These are phyloP conservation scores for Cystobasidium pallidum DNA, from an alignment of 1,284 basidiomycete genomes.

Conservation along the genomic window DNA sequence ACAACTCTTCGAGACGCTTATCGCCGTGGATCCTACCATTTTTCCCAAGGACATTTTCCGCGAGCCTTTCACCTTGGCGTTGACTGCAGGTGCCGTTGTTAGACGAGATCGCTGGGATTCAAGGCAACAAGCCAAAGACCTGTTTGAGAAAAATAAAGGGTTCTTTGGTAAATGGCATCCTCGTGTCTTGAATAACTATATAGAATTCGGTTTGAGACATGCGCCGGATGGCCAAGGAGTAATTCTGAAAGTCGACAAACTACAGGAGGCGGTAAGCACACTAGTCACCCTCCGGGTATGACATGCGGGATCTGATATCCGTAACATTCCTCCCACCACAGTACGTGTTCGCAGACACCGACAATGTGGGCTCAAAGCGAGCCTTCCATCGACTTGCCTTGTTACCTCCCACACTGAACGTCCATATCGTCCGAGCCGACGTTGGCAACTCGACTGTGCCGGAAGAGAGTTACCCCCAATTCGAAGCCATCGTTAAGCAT, in stretches of 20 bases:
- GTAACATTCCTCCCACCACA: conserved; percentile 10
- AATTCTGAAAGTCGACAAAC: conserved; percentile 36
- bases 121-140: conserved; percentile 66
- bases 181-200: conserved; percentile 67
- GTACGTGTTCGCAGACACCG: conserved; percentile 51
- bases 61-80: conserved; percentile 59
- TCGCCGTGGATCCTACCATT: conserved; percentile 80
- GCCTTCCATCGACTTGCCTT: conserved; percentile 47
- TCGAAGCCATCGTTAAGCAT: conserved; percentile 43
- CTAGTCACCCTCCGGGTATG: not conserved
- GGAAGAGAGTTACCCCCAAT: conserved; percentile 36
- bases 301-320: no score
- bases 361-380: conserved; percentile 45
- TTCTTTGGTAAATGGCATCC: conserved; percentile 79
- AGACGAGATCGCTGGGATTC: conserved; percentile 48
- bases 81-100: conserved; percentile 47
- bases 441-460: conserved; percentile 46
- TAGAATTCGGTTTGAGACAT: conserved; percentile 65
- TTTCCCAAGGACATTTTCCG: conserved; percentile 52
- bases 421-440: conserved; percentile 51
- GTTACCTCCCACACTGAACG: conserved; percentile 45
- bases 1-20: conserved; percentile 69
- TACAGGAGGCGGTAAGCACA: conserved; percentile 44
- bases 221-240: conserved; percentile 34
- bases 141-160: conserved; percentile 63